Percentiles rank a stretch among this genome's conserved stretches.
Evolutionary conservation across 2,329 filamentous ascomycete species (phyloP).

Genomic region (Cryphonectria japonica): DNA sequence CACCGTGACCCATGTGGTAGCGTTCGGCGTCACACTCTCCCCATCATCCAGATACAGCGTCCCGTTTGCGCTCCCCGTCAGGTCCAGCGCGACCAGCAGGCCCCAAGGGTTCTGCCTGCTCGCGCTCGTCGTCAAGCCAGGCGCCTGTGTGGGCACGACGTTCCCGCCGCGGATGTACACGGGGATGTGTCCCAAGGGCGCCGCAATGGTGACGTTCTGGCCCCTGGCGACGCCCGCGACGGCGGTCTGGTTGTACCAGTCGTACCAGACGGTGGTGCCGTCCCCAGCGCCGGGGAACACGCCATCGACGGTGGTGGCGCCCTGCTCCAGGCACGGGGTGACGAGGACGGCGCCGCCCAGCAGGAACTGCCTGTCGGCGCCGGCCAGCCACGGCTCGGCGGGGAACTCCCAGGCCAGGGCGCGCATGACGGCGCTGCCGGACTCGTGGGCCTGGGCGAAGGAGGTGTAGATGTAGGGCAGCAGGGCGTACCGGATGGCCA

Average conservation of each 20-base stretch:
- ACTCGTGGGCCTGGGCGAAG: constrained; percentile 67
- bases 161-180: constrained; percentile 71
- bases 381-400: constrained; percentile 67
- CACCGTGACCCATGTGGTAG: constrained; percentile 57
- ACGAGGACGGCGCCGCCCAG: constrained; percentile 69
- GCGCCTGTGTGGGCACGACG: constrained; percentile 69
- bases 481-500: constrained; percentile 71
- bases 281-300: constrained; percentile 69
- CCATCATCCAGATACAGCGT: constrained; percentile 76
- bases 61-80: constrained; percentile 60
- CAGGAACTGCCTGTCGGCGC: constrained; percentile 72
- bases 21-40: constrained; percentile 62
- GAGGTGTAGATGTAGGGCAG: constrained; percentile 79
- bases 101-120: constrained; percentile 68
- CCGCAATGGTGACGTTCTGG: constrained; percentile 46
- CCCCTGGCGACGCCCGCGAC: constrained; percentile 45
- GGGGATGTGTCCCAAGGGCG: constrained; percentile 69
- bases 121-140: constrained; percentile 67
- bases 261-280: constrained; percentile 68
- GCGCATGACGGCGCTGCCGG: constrained; percentile 72
- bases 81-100: constrained; percentile 64
- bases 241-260: constrained; percentile 73
- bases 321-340: constrained; percentile 68
- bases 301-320: constrained; percentile 63
- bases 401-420: constrained; percentile 77